Evolutionary conservation across 2,329 filamentous ascomycete species (phyloP).

Genomic region (Nigrograna mackinnonii): DNA sequence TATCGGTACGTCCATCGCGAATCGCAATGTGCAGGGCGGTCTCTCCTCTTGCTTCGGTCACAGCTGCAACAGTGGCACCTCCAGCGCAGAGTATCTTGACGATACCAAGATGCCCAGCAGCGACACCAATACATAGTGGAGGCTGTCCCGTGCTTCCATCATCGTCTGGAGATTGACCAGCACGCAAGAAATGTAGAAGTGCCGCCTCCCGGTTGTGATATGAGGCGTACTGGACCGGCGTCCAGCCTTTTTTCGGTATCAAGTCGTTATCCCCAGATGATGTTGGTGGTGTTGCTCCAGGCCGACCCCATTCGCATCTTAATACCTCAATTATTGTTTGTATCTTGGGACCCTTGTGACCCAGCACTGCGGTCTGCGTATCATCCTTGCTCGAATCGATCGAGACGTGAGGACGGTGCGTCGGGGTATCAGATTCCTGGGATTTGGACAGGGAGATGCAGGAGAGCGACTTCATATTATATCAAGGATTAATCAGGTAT

Average conservation of each 20-base stretch:
- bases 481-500: no score
- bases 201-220: constrained; percentile 35
- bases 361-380: constrained; percentile 4
- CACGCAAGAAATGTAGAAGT: constrained; percentile 30
- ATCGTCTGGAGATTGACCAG: constrained; percentile 30
- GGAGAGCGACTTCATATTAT: constrained; percentile 18
- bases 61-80: constrained; percentile 27
- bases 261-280: constrained; percentile 9
- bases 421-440: constrained; percentile 11
- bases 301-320: constrained; percentile 30
- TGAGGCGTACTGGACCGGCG: constrained; percentile 33
- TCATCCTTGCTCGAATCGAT: constrained; percentile 15
- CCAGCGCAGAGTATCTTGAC: constrained; percentile 30
- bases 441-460: constrained; percentile 18
- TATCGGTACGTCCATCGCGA: constrained; percentile 24
- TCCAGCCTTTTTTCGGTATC: constrained; percentile 30
- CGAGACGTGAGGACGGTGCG: constrained; percentile 14
- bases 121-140: constrained; percentile 32
- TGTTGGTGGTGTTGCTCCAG: constrained; percentile 9
- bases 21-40: constrained; percentile 35
- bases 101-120: constrained; percentile 25
- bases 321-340: constrained; percentile 35
- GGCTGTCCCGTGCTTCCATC: constrained; percentile 19
- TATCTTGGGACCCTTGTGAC: constrained; percentile 25
- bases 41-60: constrained; percentile 24